phyloP scores from a whole-genome alignment of 495 filamentous ascomycete genomes.

The Daldinia caldariorum region DNA sequence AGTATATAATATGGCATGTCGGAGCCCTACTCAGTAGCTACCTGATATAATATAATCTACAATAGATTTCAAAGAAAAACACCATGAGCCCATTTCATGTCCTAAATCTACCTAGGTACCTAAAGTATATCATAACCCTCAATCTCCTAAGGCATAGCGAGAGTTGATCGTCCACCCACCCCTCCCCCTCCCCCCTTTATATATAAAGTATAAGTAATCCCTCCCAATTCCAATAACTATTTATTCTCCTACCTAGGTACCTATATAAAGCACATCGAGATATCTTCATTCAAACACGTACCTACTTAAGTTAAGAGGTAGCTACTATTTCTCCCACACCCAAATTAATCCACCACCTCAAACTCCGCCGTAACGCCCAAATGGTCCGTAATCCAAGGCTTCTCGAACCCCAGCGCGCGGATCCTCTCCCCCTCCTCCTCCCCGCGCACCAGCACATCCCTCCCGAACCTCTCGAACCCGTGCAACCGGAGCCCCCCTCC shows the following conservation, averaged over 20 bases:
- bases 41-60: not conserved
- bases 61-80: not conserved
- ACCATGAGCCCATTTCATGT: not conserved
- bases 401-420: slow-evolving; percentile 42
- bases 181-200: no score
- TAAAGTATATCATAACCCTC: not conserved
- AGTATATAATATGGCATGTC: not conserved
- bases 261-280: not conserved
- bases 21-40: not conserved
- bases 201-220: not conserved
- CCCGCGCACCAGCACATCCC: slow-evolving; percentile 18
- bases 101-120: not conserved
- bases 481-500: slow-evolving; percentile 46
- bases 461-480: slow-evolving; percentile 56
- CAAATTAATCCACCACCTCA: slow-evolving; percentile 28
- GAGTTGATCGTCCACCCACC: not conserved
- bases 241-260: no score
- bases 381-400: slow-evolving; percentile 63
- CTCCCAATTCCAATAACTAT: not conserved
- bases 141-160: not conserved
- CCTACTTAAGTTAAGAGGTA: no score
- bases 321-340: not conserved
- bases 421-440: slow-evolving; percentile 39
- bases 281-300: not conserved
- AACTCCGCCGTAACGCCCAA: slow-evolving; percentile 54